These are phyloP conservation scores for Potentilla sterilis DNA, from an alignment of 306 rosid species.

Conservation along the genomic window DNA sequence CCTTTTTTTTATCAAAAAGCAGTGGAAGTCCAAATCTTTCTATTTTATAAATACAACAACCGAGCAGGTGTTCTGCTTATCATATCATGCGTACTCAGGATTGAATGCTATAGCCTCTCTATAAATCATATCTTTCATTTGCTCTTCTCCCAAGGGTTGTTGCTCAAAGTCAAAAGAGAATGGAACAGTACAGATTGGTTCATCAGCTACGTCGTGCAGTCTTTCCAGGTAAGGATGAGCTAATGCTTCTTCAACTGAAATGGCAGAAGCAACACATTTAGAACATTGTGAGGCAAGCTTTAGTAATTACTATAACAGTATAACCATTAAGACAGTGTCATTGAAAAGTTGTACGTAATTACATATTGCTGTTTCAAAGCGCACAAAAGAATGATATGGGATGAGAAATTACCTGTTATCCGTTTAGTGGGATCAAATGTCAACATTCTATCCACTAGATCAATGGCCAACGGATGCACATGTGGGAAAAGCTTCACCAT, in stretches of 20 bases:
- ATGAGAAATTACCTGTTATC: constrained; percentile 72
- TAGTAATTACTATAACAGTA: background rate
- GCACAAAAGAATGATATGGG: constrained; percentile 5
- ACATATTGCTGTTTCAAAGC: background rate
- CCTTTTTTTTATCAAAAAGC: constrained; percentile 25
- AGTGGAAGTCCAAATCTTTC: constrained; percentile 12
- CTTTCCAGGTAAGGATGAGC: constrained; percentile 97
- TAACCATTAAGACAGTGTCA: background rate
- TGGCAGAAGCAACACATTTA: constrained; percentile 16
- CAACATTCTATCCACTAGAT: constrained; percentile 90
- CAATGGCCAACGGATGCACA: constrained; percentile 81
- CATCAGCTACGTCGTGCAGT: constrained; percentile 88
- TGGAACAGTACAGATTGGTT: constrained; percentile 70
- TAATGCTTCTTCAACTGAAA: constrained; percentile 85
- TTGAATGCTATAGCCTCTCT: constrained; percentile 79
- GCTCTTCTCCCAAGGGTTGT: constrained; percentile 75
- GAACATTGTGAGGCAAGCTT: background rate
- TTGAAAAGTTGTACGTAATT: background rate
- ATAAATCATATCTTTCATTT: constrained; percentile 92
- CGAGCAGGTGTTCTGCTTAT: background rate
- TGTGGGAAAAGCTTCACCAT: constrained; percentile 71
- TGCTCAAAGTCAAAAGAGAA: constrained; percentile 92
- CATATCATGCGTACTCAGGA: constrained; percentile 60
- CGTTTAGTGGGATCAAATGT: constrained; percentile 82
- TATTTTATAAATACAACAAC: background rate